Base-by-base conservation (phyloP, 441 rosid genomes). In the Bruguiera hainesii region DNA sequence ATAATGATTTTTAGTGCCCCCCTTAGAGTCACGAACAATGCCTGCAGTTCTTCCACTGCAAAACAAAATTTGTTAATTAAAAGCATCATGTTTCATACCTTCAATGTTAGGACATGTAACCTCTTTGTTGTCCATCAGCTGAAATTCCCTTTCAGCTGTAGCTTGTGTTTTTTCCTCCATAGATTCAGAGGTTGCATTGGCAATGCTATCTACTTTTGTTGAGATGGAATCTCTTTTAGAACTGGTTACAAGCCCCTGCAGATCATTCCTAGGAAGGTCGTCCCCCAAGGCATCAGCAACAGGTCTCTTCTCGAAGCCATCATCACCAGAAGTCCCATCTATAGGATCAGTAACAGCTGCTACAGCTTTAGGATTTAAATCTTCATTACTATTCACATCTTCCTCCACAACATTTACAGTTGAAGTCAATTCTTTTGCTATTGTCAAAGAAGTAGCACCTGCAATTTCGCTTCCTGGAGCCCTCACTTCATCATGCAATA, bases 11-110 rank as follows among this genome's bases (percentile, higher is more conserved):
- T 78, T 81, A 79, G 75, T 81, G 78, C 82, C 72, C 67, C 60
- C 78, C 28, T 53, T 75, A 2, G 55, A 67, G 63, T 61, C 71
- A 74, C 81, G 48, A 61, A 60, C 20, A 76, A 60, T 68, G 65
- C 84, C 73, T 73, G 76, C 59, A 65, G 73, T 70, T 81, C 85
- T 80, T 82, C 87, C 66, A 71, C 75, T 60, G 84, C 73, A 81
- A 75, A 73, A 74, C 69, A 76, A 74, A 72, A 78, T 76, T 69
- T 76, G 69, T 75, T 81, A 81, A 81, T 70, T 71, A 72, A 74
- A 78, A 76, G 72, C 74, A 51, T 70, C 80, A 73, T 68, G 71
- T 51, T 75, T 78, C 79, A 72, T 82, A 73, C 85, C 85, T 80
- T 80, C 82, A 52, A 70, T 56, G 29, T 58, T 65, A 31, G 81